Evolutionary conservation across 1,139 yeast species (phyloP).

Genomic region (Suhomyces guaymorum): DNA sequence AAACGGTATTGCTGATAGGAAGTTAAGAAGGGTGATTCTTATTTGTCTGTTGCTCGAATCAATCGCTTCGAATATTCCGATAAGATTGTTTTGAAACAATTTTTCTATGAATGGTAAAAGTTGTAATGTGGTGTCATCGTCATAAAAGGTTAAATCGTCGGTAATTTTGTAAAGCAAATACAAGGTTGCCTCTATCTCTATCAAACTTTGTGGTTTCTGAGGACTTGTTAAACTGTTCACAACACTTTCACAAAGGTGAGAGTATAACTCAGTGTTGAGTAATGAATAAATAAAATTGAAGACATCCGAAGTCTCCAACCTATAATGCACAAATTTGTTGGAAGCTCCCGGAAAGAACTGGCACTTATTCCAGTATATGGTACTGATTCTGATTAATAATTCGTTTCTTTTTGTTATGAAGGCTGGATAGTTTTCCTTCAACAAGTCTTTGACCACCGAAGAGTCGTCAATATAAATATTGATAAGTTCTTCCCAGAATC

Average conservation of each 20-base stretch:
- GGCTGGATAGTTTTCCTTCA: constrained; percentile 28
- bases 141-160: constrained; percentile 49
- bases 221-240: neutral
- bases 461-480: constrained; percentile 61
- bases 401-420: too few species aligned
- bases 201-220: neutral
- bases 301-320: constrained; percentile 74
- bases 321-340: constrained; percentile 62
- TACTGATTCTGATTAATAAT: constrained; percentile 42
- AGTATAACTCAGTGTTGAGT: constrained; percentile 55
- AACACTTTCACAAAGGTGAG: constrained; percentile 13
- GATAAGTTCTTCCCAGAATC: constrained; percentile 78
- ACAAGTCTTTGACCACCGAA: constrained; percentile 37
- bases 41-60: constrained; percentile 11
- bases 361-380: constrained; percentile 63
- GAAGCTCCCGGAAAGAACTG: constrained; percentile 27
- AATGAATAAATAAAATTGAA: constrained; percentile 69
- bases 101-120: constrained; percentile 30
- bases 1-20: constrained; percentile 56
- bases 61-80: constrained; percentile 22
- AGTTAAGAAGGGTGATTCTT: constrained; percentile 45
- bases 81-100: constrained; percentile 28
- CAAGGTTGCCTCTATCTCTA: constrained; percentile 67
- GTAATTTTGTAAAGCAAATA: constrained; percentile 59
- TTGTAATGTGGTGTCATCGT: constrained; percentile 28